Evolutionary conservation across 352 stramenopile genomes (phyloP), one percentile per base, ranked within the genome.

Genomic region (Pythium brassicae): DNA sequence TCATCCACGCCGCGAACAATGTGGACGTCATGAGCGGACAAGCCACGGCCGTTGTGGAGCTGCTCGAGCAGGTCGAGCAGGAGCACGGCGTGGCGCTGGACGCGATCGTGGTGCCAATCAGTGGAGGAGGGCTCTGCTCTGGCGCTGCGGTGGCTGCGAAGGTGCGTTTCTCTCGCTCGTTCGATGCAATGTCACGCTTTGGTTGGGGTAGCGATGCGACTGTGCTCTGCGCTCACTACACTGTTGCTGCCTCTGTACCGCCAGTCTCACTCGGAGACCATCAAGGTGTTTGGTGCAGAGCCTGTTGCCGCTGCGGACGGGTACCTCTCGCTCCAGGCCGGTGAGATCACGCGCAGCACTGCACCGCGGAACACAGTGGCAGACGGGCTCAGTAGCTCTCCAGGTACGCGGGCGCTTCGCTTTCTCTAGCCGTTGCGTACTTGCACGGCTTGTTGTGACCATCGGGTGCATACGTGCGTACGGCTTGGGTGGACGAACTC

Each of bases 21-120:
- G 72, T 73, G 25, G 74, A 89, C 27, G 91, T 98, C 54, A 98
- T 98, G 83, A 94, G 86, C 44, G 93, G 93, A 11, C 93, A 98
- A 63, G 93, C 90, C 20, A 98, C 93, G 0, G 74, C 83, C 14
- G 75, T 75, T 7, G 56, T 92, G 27, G 93, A 98, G 63, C 61
- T 98, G 47, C 59, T 97, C 42, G 68, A 89, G 46, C 86, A 96
- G 55, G 71, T 82, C 0, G 52, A 78, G 44, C 55, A 86, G 55
- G 46, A 83, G 22, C 74, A 65, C 32, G 65, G 62, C 25, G 61
- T 72, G 20, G 48, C 68, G 12, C 63, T 96, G 43, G 83, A 97
- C 57, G 85, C 77, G 0, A 74, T 97, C 3, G 51, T 96, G 34
- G 86, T 96, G 20, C 87, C 89, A 12, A 82, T 97, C 19, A 86